These are phyloP conservation scores for Nyssa sinensis DNA, from an alignment of 148 eudicot genomes.

Conservation along the genomic window DNA sequence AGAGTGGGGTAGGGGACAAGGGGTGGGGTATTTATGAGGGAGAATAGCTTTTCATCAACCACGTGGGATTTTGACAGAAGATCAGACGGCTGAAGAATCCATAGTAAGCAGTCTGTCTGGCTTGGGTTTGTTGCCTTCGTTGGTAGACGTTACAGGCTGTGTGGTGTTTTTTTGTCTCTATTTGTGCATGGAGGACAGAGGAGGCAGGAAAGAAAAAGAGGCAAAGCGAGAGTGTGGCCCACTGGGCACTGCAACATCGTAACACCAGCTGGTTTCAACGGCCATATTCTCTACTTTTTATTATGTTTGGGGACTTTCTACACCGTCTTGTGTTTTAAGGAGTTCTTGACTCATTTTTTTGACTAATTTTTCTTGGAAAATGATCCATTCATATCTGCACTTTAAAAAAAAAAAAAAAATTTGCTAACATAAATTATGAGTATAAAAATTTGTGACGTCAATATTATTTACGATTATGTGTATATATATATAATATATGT, in stretches of 20 bases:
- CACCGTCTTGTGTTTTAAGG: too few species aligned
- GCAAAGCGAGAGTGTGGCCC: background rate
- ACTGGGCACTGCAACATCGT: too few species aligned
- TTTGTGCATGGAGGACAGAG: background rate
- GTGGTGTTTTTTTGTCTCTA: background rate
- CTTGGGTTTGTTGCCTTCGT: slow-evolving; percentile 15
- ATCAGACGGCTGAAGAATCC: slow-evolving; percentile 34
- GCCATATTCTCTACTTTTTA: slow-evolving; percentile 15
- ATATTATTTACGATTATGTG: too few species aligned
- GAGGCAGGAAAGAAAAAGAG: too few species aligned
- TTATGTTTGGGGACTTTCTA: background rate
- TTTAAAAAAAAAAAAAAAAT: too few species aligned
- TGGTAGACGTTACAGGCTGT: slow-evolving; percentile 39
- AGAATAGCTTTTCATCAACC: slow-evolving; percentile 20
- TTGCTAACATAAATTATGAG: too few species aligned
- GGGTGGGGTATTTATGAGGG: slow-evolving; percentile 23
- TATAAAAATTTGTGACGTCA: too few species aligned
- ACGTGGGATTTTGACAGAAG: slow-evolving; percentile 26
- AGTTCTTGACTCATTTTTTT: too few species aligned
- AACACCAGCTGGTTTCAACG: slow-evolving; percentile 29
- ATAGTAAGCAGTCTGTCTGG: background rate
- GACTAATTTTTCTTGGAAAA: too few species aligned
- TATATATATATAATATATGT: too few species aligned
- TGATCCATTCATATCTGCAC: too few species aligned
- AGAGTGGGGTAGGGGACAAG: background rate